phyloP scores from a whole-genome alignment of 441 rosid species.

The Mallotus japonicus region DNA sequence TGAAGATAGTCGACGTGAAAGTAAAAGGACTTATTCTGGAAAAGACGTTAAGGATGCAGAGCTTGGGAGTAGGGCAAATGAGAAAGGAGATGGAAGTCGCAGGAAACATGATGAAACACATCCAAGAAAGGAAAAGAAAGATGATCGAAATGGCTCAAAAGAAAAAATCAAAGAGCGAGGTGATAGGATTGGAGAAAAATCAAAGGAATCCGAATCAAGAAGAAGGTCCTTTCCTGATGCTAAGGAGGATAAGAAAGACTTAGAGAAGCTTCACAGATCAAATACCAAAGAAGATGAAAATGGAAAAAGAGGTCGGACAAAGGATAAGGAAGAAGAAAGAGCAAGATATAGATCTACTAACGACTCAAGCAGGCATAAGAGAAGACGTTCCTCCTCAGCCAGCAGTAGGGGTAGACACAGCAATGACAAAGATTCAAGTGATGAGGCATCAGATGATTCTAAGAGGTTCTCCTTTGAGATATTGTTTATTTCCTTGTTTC shows the following conservation, averaged over 20 bases:
- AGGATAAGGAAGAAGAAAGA: constrained; percentile 56
- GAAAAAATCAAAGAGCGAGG: constrained; percentile 43
- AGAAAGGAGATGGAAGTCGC: constrained; percentile 40
- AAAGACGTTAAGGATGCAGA: constrained; percentile 41
- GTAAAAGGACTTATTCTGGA: constrained; percentile 37
- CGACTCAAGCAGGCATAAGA: constrained; percentile 65
- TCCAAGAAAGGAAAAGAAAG: constrained; percentile 49
- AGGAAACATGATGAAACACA: constrained; percentile 50
- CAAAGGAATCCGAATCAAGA: constrained; percentile 51
- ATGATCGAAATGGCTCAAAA: constrained; percentile 49
- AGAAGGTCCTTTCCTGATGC: constrained; percentile 43
- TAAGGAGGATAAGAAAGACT: constrained; percentile 55
- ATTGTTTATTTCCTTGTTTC: constrained; percentile 16
- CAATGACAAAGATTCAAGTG: constrained; percentile 55
- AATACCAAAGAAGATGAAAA: constrained; percentile 53
- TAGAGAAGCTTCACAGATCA: constrained; percentile 47
- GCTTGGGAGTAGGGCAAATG: constrained; percentile 38
- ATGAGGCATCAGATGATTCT: constrained; percentile 74
- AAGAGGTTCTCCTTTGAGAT: constrained; percentile 49
- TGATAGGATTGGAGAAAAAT: constrained; percentile 45
- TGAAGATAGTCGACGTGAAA: constrained; percentile 43
- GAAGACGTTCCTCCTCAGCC: constrained; percentile 62
- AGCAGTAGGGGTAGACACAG: constrained; percentile 53
- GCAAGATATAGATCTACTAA: constrained; percentile 44
- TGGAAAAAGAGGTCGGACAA: constrained; percentile 54